These are phyloP conservation scores for Yarrowia yakushimensis DNA, from an alignment of 805 yeast genomes.

Conservation along the genomic window DNA sequence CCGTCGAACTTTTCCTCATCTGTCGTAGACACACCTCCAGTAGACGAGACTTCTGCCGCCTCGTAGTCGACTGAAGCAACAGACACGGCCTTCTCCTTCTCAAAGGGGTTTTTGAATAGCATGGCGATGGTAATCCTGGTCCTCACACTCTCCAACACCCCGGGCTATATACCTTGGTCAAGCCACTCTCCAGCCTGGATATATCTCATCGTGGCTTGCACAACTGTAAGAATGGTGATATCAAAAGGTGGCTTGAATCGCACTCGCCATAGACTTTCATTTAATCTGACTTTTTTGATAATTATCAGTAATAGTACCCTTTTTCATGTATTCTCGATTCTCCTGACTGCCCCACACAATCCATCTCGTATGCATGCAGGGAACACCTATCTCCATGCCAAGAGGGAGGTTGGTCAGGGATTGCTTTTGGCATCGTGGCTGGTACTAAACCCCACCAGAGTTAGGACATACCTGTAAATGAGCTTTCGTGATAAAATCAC, in stretches of 20 bases:
- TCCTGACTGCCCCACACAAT: not conserved
- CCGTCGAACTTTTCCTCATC: not conserved
- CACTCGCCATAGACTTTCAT: not conserved
- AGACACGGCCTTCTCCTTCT: not conserved
- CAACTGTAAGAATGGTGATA: not conserved
- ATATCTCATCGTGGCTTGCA: not conserved
- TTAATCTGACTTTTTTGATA: too few species aligned
- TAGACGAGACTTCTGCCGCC: not conserved
- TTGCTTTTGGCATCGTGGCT: not conserved
- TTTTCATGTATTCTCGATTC: not conserved
- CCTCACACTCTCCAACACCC: not conserved
- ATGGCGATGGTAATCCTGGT: not conserved
- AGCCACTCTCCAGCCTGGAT: conserved; percentile 3
- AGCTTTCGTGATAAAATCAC: not conserved
- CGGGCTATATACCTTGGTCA: not conserved
- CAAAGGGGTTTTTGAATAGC: not conserved
- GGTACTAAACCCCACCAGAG: too few species aligned
- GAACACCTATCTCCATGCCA: not conserved
- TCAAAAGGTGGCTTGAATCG: not conserved
- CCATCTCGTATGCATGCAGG: not conserved
- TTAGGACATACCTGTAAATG: not conserved
- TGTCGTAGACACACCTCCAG: not conserved
- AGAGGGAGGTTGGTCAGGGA: not conserved
- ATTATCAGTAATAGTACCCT: too few species aligned
- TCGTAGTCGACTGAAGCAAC: not conserved